A percentile compares a stretch with the other conserved stretches of the same genome.
These are phyloP conservation scores for Piper betle DNA, from an alignment of 164 flowering plant species.

Conservation along the genomic window DNA sequence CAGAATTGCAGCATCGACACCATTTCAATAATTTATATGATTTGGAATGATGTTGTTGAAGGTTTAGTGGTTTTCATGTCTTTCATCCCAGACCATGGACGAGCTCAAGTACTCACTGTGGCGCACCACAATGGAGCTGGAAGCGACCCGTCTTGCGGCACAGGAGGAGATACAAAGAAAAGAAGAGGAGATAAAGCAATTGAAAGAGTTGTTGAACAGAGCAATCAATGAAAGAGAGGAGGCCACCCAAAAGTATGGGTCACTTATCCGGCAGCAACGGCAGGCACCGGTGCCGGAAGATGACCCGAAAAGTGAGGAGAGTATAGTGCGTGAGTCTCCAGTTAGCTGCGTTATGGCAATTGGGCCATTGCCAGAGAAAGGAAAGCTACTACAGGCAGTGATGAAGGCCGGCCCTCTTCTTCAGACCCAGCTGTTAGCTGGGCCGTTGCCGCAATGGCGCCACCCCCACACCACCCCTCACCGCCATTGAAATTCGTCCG, in stretches of 20 bases:
- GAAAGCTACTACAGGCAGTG: conserved; percentile 60
- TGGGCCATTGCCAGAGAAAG: conserved; percentile 47
- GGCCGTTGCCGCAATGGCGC: conserved; percentile 66
- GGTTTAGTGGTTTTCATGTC: no score
- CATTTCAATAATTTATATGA: not conserved
- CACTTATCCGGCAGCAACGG: conserved; percentile 23
- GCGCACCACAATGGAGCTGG: conserved; percentile 33
- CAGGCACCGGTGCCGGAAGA: conserved; percentile 15
- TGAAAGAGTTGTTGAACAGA: conserved; percentile 28
- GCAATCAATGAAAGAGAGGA: conserved; percentile 60
- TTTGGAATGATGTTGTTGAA: no score
- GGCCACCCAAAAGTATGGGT: conserved; percentile 45
- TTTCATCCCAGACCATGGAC: conserved; percentile 26
- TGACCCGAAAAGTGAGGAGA: not conserved
- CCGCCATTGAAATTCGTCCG: conserved; percentile 29
- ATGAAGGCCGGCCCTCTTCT: conserved; percentile 70
- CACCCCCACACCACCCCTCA: conserved; percentile 47
- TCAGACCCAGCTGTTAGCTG: conserved; percentile 61
- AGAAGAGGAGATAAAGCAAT: conserved; percentile 27
- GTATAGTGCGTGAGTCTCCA: conserved; percentile 18
- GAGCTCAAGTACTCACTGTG: conserved; percentile 46
- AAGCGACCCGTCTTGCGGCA: conserved; percentile 34
- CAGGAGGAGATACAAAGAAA: conserved; percentile 35
- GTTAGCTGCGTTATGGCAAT: conserved; percentile 28
- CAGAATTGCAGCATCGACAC: not conserved